Evolutionary conservation across 2,329 filamentous ascomycete species (phyloP), one percentile per base, ranked within the genome.

Genomic region (Beauveria sp.): DNA sequence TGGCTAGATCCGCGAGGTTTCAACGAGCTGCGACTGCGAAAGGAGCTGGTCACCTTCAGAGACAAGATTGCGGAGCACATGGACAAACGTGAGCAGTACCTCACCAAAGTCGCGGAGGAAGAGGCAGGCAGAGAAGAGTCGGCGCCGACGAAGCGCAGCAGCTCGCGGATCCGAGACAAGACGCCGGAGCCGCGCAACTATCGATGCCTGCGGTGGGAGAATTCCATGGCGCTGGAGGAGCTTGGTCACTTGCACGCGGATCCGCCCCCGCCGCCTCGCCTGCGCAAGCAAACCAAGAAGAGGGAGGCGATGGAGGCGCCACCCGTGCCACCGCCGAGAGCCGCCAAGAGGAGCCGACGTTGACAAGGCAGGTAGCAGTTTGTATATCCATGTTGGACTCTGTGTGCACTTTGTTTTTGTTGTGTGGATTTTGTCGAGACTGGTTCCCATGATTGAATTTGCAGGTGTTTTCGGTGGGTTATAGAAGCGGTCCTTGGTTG

Each of bases 1-100:
- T 99, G 94, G 92, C 82, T 99, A 5, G 93, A 99, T 69, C 83
- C 87, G 14, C 88, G 91, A 18, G 94, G 94, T 1, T 81, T 88
- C 65, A 92, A 96, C 65, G 94, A 99, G 75, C 77, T 89, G 64
- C 92, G 91, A 70, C 80, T 99, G 55, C 85, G 89, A 63, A 97
- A 97, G 74, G 93, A 97, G 72, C 81, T 99, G 4, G 78, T 88
- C 55, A 76, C 80, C 22, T 96, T 88, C 76, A 87, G 86, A 55
- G 87, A 92, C 46, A 84, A 85, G 68, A 96, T 97, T 64, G 77
- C 82, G 26, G 81, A 83, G 64, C 86, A 92, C 69, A 97, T 97
- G 92, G 80, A 87, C 67, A 88, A 87, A 69, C 87, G 96, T 64
- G 85, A 85, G 64, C 79, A 82, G 65, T 96, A 96, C 68, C 80